phyloP scores from a whole-genome alignment of 2,329 filamentous ascomycete species.

The Zarea fungicola region DNA sequence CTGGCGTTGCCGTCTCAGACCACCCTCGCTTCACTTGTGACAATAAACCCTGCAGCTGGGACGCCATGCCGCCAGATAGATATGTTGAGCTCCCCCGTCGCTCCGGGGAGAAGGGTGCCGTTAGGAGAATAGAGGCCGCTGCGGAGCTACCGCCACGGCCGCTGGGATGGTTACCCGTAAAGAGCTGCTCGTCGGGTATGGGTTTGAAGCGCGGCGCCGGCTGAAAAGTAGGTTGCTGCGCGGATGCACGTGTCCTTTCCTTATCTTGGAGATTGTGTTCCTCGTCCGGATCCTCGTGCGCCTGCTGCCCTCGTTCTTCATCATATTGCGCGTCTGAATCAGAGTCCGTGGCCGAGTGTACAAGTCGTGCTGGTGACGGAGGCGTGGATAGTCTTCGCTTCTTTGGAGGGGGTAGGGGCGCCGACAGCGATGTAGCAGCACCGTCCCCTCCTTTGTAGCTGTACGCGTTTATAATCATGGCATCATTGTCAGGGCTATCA shows the following conservation, averaged over 20 bases:
- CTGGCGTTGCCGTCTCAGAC: conserved; percentile 10
- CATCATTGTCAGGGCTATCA: no score
- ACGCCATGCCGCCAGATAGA: conserved; percentile 32
- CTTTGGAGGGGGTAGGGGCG: no score
- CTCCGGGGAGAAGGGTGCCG: conserved; percentile 30
- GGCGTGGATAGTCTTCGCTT: conserved; percentile 16
- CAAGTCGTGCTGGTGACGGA: background rate
- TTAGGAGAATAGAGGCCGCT: conserved; percentile 14
- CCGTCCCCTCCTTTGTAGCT: background rate
- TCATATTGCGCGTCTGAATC: background rate
- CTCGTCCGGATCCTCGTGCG: conserved; percentile 9
- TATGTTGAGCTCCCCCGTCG: conserved; percentile 30
- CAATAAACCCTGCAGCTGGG: conserved; percentile 36
- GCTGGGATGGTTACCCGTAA: conserved; percentile 10
- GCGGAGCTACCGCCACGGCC: background rate
- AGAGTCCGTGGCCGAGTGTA: background rate
- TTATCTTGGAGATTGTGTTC: conserved; percentile 10
- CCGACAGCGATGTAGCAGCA: conserved; percentile 9
- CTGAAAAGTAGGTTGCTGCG: conserved; percentile 33
- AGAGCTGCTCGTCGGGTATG: conserved; percentile 16
- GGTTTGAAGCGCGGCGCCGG: conserved; percentile 36
- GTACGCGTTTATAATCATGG: no score
- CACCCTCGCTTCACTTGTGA: conserved; percentile 33
- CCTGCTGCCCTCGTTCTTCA: background rate
- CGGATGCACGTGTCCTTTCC: conserved; percentile 17